Conservation (phyloP, 2,329 filamentous ascomycete species). For the Alternaria panax region DNA sequence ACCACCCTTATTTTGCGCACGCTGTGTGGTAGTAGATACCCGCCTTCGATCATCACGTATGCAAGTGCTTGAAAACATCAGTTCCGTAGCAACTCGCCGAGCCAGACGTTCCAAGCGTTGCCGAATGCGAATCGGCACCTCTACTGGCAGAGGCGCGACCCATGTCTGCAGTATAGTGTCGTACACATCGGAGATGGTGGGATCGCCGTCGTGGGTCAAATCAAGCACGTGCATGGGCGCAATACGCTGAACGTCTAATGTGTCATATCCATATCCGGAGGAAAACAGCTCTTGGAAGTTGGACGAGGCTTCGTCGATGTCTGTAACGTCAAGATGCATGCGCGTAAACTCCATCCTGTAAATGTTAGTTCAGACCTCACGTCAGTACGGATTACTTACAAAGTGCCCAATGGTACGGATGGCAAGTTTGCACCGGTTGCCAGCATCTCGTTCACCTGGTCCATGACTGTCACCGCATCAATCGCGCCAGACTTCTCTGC, state of each 20-base stretch:
- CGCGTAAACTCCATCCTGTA: constrained; percentile 33
- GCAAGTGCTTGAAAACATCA: constrained; percentile 47
- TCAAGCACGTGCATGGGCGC: constrained; percentile 25
- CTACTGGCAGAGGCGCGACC: constrained; percentile 39
- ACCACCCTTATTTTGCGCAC: constrained; percentile 14
- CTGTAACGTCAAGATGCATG: constrained; percentile 26
- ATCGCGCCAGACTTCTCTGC: not conserved
- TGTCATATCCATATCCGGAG: not conserved
- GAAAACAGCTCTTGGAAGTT: constrained; percentile 29
- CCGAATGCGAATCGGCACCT: constrained; percentile 35
- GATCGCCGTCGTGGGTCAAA: constrained; percentile 13
- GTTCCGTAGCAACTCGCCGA: constrained; percentile 47
- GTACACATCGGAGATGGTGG: constrained; percentile 37
- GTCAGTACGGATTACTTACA: constrained; percentile 28
- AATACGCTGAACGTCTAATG: constrained; percentile 24
- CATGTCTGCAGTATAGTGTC: constrained; percentile 43
- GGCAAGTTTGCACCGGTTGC: constrained; percentile 2
- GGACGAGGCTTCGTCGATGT: constrained; percentile 42
- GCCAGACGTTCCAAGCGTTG: constrained; percentile 42
- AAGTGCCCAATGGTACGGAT: constrained; percentile 24
- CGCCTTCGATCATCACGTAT: constrained; percentile 14
- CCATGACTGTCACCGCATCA: constrained; percentile 22
- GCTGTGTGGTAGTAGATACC: constrained; percentile 16
- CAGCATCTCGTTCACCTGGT: constrained; percentile 25
- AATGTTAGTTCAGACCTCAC: constrained; percentile 7